phyloP scores from a whole-genome alignment of 2,329 filamentous ascomycete genomes.

The Cladosporium halotolerans region DNA sequence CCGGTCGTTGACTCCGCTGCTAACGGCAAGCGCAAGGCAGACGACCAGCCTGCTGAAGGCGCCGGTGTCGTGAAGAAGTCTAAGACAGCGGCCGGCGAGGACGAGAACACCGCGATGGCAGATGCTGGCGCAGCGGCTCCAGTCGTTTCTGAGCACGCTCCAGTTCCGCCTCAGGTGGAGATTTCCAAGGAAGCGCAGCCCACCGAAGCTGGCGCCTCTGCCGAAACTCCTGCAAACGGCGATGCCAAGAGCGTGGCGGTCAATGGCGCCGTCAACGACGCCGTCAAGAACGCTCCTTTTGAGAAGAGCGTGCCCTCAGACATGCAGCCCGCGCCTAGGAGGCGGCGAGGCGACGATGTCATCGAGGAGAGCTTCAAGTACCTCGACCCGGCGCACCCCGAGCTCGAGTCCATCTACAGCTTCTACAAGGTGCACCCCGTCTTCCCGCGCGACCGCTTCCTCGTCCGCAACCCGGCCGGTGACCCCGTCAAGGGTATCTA shows the following conservation, averaged over 20 bases:
- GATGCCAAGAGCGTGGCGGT: slow-evolving; percentile 3
- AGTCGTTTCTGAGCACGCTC: not conserved
- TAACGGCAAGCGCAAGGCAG: slow-evolving; percentile 11
- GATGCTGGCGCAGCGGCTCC: slow-evolving; percentile 16
- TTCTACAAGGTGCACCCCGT: slow-evolving; percentile 81
- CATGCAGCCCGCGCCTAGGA: slow-evolving; percentile 12
- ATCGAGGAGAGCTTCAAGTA: slow-evolving; percentile 95
- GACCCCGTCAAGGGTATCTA: slow-evolving; percentile 92
- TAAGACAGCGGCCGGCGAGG: slow-evolving; percentile 9
- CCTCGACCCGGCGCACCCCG: slow-evolving; percentile 64
- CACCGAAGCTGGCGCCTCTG: slow-evolving; percentile 8
- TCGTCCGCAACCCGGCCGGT: slow-evolving; percentile 89
- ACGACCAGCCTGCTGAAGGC: slow-evolving; percentile 10
- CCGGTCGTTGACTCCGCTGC: not conserved
- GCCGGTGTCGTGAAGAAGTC: slow-evolving; percentile 10
- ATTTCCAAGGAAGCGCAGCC: slow-evolving; percentile 1
- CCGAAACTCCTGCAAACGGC: not conserved
- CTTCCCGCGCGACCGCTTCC: slow-evolving; percentile 86
- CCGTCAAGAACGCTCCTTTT: slow-evolving; percentile 21
- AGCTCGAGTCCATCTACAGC: slow-evolving; percentile 67
- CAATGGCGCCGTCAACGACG: slow-evolving; percentile 8
- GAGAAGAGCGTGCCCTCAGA: slow-evolving; percentile 18
- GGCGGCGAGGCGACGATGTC: slow-evolving; percentile 35
- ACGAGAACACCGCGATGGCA: slow-evolving; percentile 11
- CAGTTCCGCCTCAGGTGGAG: not conserved